phyloP scores from a whole-genome alignment of 345 rosid genomes.

The Carallia pectinifolia region DNA sequence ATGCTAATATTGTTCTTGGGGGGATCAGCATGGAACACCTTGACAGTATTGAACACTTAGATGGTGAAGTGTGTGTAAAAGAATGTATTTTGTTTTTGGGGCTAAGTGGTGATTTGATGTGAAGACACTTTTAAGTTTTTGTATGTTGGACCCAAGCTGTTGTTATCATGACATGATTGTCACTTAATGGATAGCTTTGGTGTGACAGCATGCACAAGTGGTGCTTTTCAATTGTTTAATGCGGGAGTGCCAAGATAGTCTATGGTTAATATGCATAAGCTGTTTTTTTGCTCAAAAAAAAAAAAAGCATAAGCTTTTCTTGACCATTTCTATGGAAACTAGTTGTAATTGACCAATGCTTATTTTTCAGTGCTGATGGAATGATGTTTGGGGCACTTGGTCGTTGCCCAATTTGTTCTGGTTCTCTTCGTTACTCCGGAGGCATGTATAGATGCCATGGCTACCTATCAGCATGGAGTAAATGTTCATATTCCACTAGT shows the following conservation, averaged over 20 bases:
- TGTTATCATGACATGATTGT: background rate
- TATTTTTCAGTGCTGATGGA: slow-evolving; percentile 69
- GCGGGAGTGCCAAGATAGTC: too few species aligned
- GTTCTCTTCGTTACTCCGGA: slow-evolving; percentile 71
- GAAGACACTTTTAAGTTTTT: background rate
- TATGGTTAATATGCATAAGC: too few species aligned
- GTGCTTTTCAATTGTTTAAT: too few species aligned
- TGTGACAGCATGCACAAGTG: background rate
- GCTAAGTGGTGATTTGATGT: background rate
- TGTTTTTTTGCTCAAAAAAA: too few species aligned
- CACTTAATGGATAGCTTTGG: background rate
- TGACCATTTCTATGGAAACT: background rate
- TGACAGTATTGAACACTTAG: background rate
- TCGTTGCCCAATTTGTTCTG: slow-evolving; percentile 67
- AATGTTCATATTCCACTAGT: slow-evolving; percentile 68
- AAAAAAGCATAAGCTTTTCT: background rate
- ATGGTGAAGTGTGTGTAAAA: too few species aligned
- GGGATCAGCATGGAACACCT: background rate
- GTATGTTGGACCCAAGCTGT: background rate
- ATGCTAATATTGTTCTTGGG: background rate
- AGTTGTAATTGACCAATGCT: background rate
- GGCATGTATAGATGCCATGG: slow-evolving; percentile 75
- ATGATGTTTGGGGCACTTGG: slow-evolving; percentile 92
- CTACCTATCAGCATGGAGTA: slow-evolving; percentile 83
- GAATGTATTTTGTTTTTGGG: too few species aligned